phyloP scores from a whole-genome alignment of 139 green algal species.

The Chlorella sp. region DNA sequence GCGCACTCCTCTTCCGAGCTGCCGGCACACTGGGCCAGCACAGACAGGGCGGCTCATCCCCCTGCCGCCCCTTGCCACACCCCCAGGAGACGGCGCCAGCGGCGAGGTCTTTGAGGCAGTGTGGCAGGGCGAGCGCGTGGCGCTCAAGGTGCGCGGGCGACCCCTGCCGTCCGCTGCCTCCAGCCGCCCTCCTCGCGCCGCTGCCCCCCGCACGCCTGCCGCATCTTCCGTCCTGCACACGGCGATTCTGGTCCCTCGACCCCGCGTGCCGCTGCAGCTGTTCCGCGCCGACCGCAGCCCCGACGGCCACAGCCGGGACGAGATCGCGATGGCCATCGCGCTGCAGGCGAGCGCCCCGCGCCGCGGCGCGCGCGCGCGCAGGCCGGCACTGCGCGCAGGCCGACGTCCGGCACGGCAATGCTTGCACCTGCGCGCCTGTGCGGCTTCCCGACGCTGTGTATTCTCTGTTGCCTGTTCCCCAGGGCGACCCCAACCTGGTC shows the following conservation, averaged over 20 bases:
- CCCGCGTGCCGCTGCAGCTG: constrained; percentile 76
- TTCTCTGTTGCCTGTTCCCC: constrained; percentile 50
- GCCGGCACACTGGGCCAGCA: too few relatives aligned
- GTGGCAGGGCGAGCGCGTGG: constrained; percentile 52
- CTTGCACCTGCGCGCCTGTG: not conserved
- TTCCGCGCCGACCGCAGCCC: constrained; percentile 69
- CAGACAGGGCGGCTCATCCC: too few relatives aligned
- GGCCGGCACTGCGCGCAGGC: not conserved
- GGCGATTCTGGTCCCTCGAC: too few relatives aligned
- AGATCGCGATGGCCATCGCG: constrained; percentile 53
- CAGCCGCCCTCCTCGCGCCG: too few relatives aligned
- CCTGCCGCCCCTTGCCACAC: not conserved
- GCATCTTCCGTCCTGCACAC: too few relatives aligned
- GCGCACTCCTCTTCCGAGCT: too few relatives aligned
- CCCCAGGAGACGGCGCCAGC: constrained; percentile 66
- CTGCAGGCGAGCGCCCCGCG: not conserved
- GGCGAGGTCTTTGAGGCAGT: constrained; percentile 68
- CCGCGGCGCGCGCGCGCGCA: not conserved
- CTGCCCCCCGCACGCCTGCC: too few relatives aligned
- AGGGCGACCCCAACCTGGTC: constrained; percentile 70
- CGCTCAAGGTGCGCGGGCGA: constrained; percentile 72
- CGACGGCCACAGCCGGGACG: constrained; percentile 68
- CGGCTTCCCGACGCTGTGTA: not conserved
- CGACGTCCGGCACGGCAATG: not conserved
- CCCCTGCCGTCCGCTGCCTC: too few relatives aligned